Conservation (phyloP, 1,139 yeast genomes). For the Scheffersomyces insectosa region DNA sequence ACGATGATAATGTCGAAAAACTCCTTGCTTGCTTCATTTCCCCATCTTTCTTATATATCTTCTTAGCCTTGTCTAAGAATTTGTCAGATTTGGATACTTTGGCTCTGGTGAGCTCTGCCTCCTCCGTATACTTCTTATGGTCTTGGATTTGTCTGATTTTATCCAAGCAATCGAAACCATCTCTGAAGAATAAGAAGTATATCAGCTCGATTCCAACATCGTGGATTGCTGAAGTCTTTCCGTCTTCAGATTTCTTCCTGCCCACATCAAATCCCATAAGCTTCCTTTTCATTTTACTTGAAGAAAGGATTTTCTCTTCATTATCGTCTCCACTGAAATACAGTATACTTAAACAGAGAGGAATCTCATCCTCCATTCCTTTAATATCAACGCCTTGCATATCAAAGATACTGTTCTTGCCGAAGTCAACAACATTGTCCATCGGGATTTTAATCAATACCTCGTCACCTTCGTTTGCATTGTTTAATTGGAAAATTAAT, state of each 20-base stretch:
- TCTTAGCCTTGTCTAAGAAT: conserved; percentile 13
- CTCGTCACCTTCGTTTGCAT: conserved; percentile 68
- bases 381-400: conserved; percentile 9
- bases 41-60: conserved; percentile 6
- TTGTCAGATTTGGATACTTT: conserved; percentile 9
- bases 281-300: conserved; percentile 6
- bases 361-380: conserved; percentile 12
- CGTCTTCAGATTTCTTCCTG: conserved; percentile 31
- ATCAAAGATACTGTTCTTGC: conserved; percentile 29
- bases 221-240: conserved; percentile 34
- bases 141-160: conserved; percentile 22
- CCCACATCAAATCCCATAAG: conserved; percentile 5
- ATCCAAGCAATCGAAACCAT: conserved; percentile 28
- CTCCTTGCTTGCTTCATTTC: conserved; percentile 5
- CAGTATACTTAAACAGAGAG: conserved; percentile 24
- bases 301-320: not conserved
- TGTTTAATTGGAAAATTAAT: conserved; percentile 63
- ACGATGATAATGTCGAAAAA: conserved; percentile 17
- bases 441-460: conserved; percentile 80
- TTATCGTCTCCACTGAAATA: conserved; percentile 16
- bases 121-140: conserved; percentile 3
- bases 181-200: conserved; percentile 63
- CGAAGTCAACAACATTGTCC: conserved; percentile 63
- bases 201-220: conserved; percentile 61
- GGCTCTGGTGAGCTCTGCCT: not conserved